Percentiles rank a stretch among this genome's conserved stretches.
Conservation (phyloP, 257 asterid genomes). For the Plantago elongata region DNA sequence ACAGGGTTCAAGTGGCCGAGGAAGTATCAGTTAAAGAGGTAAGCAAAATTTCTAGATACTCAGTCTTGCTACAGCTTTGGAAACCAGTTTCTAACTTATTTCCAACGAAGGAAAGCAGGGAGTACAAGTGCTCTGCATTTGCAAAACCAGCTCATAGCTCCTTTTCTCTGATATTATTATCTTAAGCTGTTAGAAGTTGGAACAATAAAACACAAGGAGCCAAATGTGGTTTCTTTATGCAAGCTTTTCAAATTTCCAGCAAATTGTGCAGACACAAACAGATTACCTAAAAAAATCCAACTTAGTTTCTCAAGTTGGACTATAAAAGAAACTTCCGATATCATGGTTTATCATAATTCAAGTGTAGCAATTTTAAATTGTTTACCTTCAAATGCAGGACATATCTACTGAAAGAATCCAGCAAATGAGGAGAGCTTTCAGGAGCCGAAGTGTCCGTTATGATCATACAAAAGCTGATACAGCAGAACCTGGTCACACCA, state of each 20-base stretch:
- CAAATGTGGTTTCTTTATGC: too few species aligned
- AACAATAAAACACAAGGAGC: too few species aligned
- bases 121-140: too few species aligned
- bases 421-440: conserved; percentile 26
- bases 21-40: conserved; percentile 17
- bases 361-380: not conserved
- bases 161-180: too few species aligned
- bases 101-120: too few species aligned
- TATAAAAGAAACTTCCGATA: not conserved
- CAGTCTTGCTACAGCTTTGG: conserved; percentile 1
- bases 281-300: too few species aligned
- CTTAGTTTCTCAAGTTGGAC: not conserved
- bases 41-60: conserved; percentile 22
- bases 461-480: conserved; percentile 25
- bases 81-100: too few species aligned
- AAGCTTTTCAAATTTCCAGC: too few species aligned
- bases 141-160: too few species aligned
- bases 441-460: conserved; percentile 36
- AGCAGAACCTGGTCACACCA: conserved; percentile 29
- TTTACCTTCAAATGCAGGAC: conserved; percentile 27
- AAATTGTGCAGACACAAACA: too few species aligned
- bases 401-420: conserved; percentile 19
- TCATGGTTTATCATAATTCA: not conserved
- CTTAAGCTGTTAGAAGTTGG: too few species aligned
- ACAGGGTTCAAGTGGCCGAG: conserved; percentile 50